Evolutionary conservation across 2,329 filamentous ascomycete genomes (phyloP).

Genomic region (Bipolaris sorokiniana): DNA sequence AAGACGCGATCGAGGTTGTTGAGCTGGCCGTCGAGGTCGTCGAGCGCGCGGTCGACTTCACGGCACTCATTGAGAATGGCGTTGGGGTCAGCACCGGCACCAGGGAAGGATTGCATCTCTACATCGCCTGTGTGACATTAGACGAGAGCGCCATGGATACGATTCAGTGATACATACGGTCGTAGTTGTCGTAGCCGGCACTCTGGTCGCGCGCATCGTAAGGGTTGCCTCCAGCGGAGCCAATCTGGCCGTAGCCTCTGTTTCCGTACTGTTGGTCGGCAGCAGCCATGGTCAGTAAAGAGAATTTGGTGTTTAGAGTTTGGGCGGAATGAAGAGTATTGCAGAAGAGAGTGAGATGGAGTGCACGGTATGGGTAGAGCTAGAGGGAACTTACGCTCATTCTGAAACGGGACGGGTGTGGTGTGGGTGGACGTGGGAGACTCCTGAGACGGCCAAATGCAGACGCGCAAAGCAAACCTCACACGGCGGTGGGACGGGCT

Average conservation of each 20-base stretch:
- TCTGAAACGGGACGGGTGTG: conserved; percentile 46
- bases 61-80: conserved; percentile 84
- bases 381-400: conserved; percentile 48
- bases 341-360: conserved; percentile 13
- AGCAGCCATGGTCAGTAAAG: conserved; percentile 26
- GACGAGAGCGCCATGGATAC: conserved; percentile 26
- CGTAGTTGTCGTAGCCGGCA: conserved; percentile 61
- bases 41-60: conserved; percentile 78
- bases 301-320: neutral
- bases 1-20: conserved; percentile 74
- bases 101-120: conserved; percentile 71
- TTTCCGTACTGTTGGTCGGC: conserved; percentile 50
- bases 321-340: conserved; percentile 14
- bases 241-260: conserved; percentile 50
- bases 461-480: conserved; percentile 21
- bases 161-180: conserved; percentile 41
- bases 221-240: conserved; percentile 52
- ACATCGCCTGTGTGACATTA: conserved; percentile 52
- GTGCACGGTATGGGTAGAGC: conserved; percentile 10
- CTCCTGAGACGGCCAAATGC: conserved; percentile 45
- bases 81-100: conserved; percentile 63
- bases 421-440: conserved; percentile 34
- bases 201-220: conserved; percentile 50
- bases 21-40: conserved; percentile 74
- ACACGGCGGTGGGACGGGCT: conserved; percentile 5